Percentiles rank a stretch among this genome's conserved stretches.
Evolutionary conservation across 164 flowering plant species (phyloP).

Genomic region (Macadamia tetraphylla): DNA sequence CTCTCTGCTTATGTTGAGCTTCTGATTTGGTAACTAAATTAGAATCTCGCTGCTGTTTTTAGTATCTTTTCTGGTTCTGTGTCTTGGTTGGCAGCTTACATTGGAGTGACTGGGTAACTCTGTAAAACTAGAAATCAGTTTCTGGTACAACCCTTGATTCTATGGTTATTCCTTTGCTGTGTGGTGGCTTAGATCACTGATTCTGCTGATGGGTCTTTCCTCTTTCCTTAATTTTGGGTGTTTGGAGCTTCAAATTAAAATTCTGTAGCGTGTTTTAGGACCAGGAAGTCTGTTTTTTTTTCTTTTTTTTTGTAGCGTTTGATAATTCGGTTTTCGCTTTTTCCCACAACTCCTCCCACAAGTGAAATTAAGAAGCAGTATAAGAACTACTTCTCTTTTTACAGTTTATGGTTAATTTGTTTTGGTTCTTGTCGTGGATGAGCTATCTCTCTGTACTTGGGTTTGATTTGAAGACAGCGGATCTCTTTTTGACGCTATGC

Average conservation of each 20-base stretch:
- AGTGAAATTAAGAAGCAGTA: constrained; percentile 10
- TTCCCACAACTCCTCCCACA: neutral
- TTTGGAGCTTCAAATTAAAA: constrained; percentile 13
- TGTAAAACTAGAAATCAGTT: constrained; percentile 20
- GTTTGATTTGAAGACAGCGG: constrained; percentile 58
- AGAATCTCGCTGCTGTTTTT: constrained; percentile 18
- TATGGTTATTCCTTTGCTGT: constrained; percentile 6
- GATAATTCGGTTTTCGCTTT: neutral
- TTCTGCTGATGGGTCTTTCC: constrained; percentile 4
- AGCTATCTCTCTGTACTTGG: constrained; percentile 47
- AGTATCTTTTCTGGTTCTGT: too few species aligned
- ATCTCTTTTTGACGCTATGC: constrained; percentile 53
- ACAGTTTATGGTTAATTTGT: constrained; percentile 19
- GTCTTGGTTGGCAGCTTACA: constrained; percentile 8
- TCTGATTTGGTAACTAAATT: constrained; percentile 13
- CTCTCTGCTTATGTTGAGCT: constrained; percentile 2
- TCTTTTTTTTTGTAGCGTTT: neutral
- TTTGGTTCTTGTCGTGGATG: constrained; percentile 37
- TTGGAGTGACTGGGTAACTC: constrained; percentile 7
- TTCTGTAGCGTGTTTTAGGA: neutral
- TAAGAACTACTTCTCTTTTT: constrained; percentile 19
- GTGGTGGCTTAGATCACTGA: constrained; percentile 7
- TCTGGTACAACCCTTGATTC: constrained; percentile 22
- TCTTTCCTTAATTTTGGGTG: constrained; percentile 11
- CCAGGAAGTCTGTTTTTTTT: neutral